These are phyloP conservation scores for Pseudevernia furfuracea DNA, from an alignment of 495 filamentous ascomycete genomes.

Conservation along the genomic window DNA sequence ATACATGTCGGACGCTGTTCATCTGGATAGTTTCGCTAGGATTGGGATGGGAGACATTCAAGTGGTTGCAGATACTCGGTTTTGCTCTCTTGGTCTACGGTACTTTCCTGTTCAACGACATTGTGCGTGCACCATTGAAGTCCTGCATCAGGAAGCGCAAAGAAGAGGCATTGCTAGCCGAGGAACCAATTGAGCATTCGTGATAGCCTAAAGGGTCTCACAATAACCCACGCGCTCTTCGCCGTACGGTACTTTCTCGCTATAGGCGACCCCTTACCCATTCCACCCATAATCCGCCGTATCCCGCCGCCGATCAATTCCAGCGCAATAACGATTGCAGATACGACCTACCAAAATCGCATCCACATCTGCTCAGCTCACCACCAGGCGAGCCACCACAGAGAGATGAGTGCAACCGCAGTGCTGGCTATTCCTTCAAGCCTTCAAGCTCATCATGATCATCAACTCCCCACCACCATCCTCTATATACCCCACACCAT, in stretches of 20 bases:
- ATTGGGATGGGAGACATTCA: slow-evolving; percentile 95
- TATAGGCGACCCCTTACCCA: background rate
- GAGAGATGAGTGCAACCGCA: too few relatives aligned
- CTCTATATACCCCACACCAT: too few relatives aligned
- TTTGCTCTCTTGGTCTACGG: slow-evolving; percentile 90
- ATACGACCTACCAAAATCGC: too few relatives aligned
- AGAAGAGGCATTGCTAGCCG: slow-evolving; percentile 62
- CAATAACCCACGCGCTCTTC: background rate
- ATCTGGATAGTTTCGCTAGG: slow-evolving; percentile 95
- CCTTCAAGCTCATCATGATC: too few relatives aligned
- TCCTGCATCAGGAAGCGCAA: slow-evolving; percentile 45
- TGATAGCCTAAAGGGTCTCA: background rate
- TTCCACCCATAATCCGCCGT: too few relatives aligned
- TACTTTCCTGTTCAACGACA: slow-evolving; percentile 93
- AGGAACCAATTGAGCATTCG: slow-evolving; percentile 74
- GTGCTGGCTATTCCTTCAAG: too few relatives aligned
- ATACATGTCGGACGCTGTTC: slow-evolving; percentile 94
- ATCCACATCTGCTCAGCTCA: too few relatives aligned
- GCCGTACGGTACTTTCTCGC: background rate
- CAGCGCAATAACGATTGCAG: background rate
- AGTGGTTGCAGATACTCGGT: slow-evolving; percentile 88
- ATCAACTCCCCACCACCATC: too few relatives aligned
- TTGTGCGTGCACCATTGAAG: slow-evolving; percentile 70
- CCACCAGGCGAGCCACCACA: too few relatives aligned
- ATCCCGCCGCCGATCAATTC: too few relatives aligned